Evolutionary conservation across 1,284 basidiomycete genomes (phyloP).

Genomic region (Puccinia horiana): DNA sequence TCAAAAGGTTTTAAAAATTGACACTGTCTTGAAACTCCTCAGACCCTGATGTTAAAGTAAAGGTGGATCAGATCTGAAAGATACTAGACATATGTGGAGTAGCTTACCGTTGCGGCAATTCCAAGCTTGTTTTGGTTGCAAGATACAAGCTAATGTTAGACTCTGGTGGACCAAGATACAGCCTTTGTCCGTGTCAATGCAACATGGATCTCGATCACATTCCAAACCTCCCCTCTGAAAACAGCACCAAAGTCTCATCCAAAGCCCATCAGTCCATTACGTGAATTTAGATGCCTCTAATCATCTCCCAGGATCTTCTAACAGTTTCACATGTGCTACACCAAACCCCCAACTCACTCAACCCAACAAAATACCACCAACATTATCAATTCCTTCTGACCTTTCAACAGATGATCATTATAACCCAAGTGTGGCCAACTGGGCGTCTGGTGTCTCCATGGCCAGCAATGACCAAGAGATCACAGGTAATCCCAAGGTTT

Average conservation of each 20-base stretch:
- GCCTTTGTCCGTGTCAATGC: neutral
- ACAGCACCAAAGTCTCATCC: no score
- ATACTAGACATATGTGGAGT: neutral
- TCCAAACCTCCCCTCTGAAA: no score
- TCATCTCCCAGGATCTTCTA: neutral
- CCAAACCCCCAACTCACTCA: neutral
- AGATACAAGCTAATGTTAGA: neutral
- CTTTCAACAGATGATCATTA: neutral
- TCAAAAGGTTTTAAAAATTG: neutral
- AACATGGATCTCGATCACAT: neutral
- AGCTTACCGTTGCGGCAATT: neutral
- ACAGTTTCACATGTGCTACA: neutral
- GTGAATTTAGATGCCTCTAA: neutral
- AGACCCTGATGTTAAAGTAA: conserved; percentile 16
- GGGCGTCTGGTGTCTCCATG: neutral
- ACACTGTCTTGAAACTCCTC: neutral
- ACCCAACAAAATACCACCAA: neutral
- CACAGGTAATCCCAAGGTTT: neutral
- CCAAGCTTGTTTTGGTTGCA: conserved; percentile 4
- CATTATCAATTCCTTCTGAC: neutral
- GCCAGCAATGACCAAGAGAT: conserved; percentile 5
- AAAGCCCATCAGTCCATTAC: neutral
- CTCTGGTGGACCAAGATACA: neutral
- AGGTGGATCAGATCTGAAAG: neutral
- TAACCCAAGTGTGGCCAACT: neutral